Conservation (phyloP, 208 protist genomes). For the Wallacemonas sp. region DNA sequence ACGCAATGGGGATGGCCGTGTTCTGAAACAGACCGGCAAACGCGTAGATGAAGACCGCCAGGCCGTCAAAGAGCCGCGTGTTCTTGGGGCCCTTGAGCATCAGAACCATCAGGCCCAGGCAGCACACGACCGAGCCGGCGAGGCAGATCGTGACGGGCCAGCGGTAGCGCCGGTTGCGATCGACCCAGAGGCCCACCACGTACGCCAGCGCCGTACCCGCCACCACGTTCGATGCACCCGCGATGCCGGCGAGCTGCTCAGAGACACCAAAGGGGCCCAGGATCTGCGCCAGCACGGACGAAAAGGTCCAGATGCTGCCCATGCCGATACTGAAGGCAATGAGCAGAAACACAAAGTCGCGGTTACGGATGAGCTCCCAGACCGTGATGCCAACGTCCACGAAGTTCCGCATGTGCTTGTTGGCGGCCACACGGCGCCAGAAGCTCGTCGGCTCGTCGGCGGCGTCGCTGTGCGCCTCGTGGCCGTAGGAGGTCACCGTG, state of each 20-base stretch:
- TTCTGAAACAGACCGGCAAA: constrained; percentile 69
- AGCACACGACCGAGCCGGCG: constrained; percentile 42
- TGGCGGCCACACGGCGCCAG: constrained; percentile 24
- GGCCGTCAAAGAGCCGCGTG: constrained; percentile 35
- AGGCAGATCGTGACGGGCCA: constrained; percentile 48
- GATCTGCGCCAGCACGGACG: constrained; percentile 71
- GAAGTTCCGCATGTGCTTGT: constrained; percentile 34
- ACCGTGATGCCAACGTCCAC: constrained; percentile 45
- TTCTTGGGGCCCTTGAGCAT: constrained; percentile 48
- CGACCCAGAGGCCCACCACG: constrained; percentile 56
- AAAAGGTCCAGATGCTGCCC: constrained; percentile 70
- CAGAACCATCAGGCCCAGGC: constrained; percentile 47
- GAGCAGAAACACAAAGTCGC: constrained; percentile 62
- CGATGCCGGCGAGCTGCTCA: constrained; percentile 46
- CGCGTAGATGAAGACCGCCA: constrained; percentile 54
- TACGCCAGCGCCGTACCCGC: constrained; percentile 51
- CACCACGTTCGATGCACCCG: constrained; percentile 53
- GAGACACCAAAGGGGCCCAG: constrained; percentile 64
- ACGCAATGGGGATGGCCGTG: constrained; percentile 70
- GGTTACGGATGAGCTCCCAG: constrained; percentile 27
- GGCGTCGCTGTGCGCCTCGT: constrained; percentile 16
- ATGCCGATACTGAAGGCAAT: constrained; percentile 65
- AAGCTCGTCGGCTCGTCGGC: constrained; percentile 13
- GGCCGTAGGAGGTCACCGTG: background rate
- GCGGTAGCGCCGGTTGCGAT: constrained; percentile 53